phyloP scores from a whole-genome alignment of 192 early-diverging fungal species.

The Entophlyctis helioformis region DNA sequence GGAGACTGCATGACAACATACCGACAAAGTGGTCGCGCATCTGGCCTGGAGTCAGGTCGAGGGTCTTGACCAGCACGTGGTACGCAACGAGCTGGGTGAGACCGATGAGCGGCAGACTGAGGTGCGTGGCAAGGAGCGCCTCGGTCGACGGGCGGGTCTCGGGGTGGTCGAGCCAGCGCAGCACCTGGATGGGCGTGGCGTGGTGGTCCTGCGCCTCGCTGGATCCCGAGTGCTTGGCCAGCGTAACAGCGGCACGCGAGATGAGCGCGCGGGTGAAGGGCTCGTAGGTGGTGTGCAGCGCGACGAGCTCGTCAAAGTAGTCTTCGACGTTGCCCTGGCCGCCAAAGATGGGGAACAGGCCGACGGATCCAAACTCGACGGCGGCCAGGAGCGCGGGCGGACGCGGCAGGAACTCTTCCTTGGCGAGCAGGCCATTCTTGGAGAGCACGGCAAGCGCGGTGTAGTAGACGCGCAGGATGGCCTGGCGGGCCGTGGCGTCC shows the following conservation, averaged over 20 bases:
- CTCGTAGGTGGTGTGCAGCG: conserved; percentile 69
- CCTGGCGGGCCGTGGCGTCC: conserved; percentile 19
- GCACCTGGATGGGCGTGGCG: conserved; percentile 54
- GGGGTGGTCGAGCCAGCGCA: conserved; percentile 70
- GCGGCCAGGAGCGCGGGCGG: conserved; percentile 60
- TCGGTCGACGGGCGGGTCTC: conserved; percentile 69
- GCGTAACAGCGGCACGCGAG: conserved; percentile 40
- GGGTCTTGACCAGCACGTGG: conserved; percentile 65
- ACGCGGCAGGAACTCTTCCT: conserved; percentile 23
- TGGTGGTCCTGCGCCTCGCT: conserved; percentile 15
- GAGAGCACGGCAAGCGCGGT: conserved; percentile 56
- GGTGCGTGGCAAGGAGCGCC: conserved; percentile 63
- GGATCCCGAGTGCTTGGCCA: conserved; percentile 45
- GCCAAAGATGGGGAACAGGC: conserved; percentile 82
- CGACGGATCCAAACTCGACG: conserved; percentile 44
- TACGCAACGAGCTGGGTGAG: conserved; percentile 83
- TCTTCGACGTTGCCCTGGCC: conserved; percentile 92
- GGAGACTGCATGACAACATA: conserved; percentile 16
- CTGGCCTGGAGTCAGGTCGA: conserved; percentile 35
- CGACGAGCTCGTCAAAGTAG: conserved; percentile 85
- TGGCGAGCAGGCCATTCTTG: conserved; percentile 18
- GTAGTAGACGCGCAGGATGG: conserved; percentile 68
- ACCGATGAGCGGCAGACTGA: conserved; percentile 80
- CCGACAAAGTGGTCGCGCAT: conserved; percentile 27
- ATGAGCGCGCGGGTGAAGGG: conserved; percentile 63